These are phyloP conservation scores for Entomortierella lignicola DNA, from an alignment of 192 early-diverging fungal species.

Conservation along the genomic window DNA sequence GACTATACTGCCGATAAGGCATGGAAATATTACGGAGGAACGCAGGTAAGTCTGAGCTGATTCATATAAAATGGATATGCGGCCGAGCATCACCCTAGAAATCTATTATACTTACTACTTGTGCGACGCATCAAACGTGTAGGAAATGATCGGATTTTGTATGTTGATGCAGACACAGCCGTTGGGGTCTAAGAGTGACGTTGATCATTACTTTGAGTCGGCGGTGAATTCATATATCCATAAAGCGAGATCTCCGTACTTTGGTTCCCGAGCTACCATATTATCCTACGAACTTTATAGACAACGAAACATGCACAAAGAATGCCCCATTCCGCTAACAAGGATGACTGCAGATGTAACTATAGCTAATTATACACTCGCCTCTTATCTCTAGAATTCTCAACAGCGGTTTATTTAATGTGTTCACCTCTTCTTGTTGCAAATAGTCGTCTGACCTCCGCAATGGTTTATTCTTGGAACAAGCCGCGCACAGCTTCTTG, in stretches of 20 bases:
- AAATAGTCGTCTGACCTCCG: conserved; percentile 78
- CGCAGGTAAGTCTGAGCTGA: conserved; percentile 64
- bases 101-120: no score
- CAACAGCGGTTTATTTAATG: neutral
- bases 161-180: conserved; percentile 73
- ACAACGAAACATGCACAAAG: conserved; percentile 72
- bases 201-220: conserved; percentile 76
- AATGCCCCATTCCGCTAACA: conserved; percentile 75
- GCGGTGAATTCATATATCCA: conserved; percentile 80
- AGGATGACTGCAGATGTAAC: conserved; percentile 80
- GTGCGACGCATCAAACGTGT: no score
- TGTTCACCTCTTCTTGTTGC: neutral
- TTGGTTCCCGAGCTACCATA: conserved; percentile 78
- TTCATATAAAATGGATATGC: neutral
- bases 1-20: conserved; percentile 87
- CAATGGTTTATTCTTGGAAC: conserved; percentile 87
- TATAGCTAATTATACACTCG: no score
- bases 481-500: conserved; percentile 87
- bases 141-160: conserved; percentile 94
- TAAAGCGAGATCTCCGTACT: conserved; percentile 66
- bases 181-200: conserved; percentile 56
- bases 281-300: conserved; percentile 88
- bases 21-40: conserved; percentile 81
- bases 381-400: neutral
- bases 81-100: neutral